These are phyloP conservation scores for Teunomyces pallodes DNA, from an alignment of 805 yeast genomes.

Conservation along the genomic window DNA sequence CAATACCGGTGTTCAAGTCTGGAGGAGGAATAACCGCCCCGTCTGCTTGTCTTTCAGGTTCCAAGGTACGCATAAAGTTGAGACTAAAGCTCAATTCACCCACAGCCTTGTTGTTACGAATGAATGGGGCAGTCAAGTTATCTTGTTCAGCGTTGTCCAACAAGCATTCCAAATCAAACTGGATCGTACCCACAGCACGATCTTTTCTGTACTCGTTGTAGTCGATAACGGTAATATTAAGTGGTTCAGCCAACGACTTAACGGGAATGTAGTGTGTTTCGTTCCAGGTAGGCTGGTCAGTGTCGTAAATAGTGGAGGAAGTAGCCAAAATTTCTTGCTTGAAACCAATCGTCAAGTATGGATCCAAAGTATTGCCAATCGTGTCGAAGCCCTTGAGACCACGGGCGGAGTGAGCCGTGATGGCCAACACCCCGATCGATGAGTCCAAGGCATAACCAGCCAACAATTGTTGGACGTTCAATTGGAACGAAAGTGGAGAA, in stretches of 20 bases:
- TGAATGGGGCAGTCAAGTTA: conserved; percentile 52
- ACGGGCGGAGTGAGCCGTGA: conserved; percentile 65
- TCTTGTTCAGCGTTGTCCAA: conserved; percentile 50
- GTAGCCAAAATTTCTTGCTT: conserved; percentile 58
- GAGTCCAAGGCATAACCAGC: conserved; percentile 78
- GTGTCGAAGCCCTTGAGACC: conserved; percentile 68
- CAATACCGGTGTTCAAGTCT: conserved; percentile 91
- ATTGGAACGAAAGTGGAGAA: conserved; percentile 88
- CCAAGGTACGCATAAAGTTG: conserved; percentile 72
- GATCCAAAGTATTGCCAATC: conserved; percentile 80
- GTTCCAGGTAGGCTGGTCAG: conserved; percentile 78
- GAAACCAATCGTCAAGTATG: conserved; percentile 75
- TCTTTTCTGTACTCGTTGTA: conserved; percentile 80
- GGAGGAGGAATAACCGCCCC: conserved; percentile 86
- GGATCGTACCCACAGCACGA: conserved; percentile 72
- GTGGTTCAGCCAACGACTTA: conserved; percentile 76
- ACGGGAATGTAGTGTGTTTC: conserved; percentile 72
- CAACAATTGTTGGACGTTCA: conserved; percentile 85
- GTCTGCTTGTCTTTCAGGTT: conserved; percentile 62
- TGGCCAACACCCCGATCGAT: conserved; percentile 81
- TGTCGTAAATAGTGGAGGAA: conserved; percentile 66
- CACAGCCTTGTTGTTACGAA: conserved; percentile 80
- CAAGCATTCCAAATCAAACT: conserved; percentile 68
- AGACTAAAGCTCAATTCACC: conserved; percentile 73
- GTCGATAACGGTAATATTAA: conserved; percentile 69